Conservation (phyloP, 768 basidiomycete genomes). For the Mycena indigotica region DNA sequence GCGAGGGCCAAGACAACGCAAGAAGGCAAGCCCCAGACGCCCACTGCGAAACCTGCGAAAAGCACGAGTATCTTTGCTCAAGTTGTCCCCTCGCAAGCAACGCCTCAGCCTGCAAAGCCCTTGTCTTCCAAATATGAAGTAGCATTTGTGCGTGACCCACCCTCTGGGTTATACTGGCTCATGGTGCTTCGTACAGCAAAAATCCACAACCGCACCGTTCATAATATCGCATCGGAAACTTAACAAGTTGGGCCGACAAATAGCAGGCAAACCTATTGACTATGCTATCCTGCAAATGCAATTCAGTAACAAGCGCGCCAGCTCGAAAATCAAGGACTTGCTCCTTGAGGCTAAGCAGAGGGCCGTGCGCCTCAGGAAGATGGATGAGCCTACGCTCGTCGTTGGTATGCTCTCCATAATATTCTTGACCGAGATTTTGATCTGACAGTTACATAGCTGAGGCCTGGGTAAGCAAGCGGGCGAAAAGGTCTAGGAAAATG, state of each 20-base stretch:
- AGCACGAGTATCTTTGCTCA: slow-evolving; percentile 21
- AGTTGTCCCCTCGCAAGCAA: slow-evolving; percentile 4
- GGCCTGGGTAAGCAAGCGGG: slow-evolving; percentile 92
- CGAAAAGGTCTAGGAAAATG: slow-evolving; percentile 58
- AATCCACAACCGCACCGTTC: slow-evolving; percentile 90
- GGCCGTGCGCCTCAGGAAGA: slow-evolving; percentile 73
- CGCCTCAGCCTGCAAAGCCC: slow-evolving; percentile 26
- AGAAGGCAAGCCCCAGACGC: slow-evolving; percentile 36
- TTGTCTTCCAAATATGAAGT: slow-evolving; percentile 23
- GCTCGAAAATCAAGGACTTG: slow-evolving; percentile 85
- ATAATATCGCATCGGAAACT: slow-evolving; percentile 94
- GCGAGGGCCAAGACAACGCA: slow-evolving; percentile 44
- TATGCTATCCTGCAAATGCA: slow-evolving; percentile 96
- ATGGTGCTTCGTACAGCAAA: slow-evolving; percentile 60
- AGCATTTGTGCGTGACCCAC: slow-evolving; percentile 12
- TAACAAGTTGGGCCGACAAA: slow-evolving; percentile 83
- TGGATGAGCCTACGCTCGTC: slow-evolving; percentile 71
- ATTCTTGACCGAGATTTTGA: slow-evolving; percentile 5
- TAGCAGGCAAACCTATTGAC: slow-evolving; percentile 90
- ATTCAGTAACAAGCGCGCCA: slow-evolving; percentile 91
- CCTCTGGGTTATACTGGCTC: background rate
- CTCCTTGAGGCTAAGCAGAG: slow-evolving; percentile 85
- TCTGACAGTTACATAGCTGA: slow-evolving; percentile 59
- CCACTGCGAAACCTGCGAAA: slow-evolving; percentile 4
- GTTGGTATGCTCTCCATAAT: slow-evolving; percentile 65